Conservation (phyloP, 306 rosid species). For the Ormosia semicastrata region DNA sequence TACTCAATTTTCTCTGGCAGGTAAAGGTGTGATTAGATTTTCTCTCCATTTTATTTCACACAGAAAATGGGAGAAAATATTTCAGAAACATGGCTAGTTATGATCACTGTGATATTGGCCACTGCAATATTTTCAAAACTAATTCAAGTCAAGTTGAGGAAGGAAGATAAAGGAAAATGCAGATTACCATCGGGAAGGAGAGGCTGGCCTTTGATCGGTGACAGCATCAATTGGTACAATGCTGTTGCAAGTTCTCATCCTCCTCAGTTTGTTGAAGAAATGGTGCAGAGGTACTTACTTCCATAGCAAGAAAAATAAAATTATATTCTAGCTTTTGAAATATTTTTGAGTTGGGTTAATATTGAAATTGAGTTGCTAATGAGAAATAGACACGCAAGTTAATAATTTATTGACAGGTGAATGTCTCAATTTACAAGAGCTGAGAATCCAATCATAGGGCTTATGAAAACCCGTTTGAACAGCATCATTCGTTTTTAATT, state of each 20-base stretch:
- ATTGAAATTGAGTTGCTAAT: constrained; percentile 2
- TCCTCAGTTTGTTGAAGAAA: constrained; percentile 75
- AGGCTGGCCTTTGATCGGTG: constrained; percentile 92
- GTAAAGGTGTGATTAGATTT: constrained; percentile 19
- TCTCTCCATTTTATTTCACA: constrained; percentile 28
- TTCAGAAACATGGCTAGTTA: constrained; percentile 42
- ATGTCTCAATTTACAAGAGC: constrained; percentile 10
- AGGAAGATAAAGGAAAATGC: constrained; percentile 12
- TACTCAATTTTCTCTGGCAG: constrained; percentile 29
- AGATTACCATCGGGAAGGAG: constrained; percentile 84
- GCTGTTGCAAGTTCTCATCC: constrained; percentile 95
- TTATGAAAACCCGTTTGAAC: not conserved
- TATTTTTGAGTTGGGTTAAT: not conserved
- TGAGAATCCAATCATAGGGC: not conserved
- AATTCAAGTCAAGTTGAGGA: constrained; percentile 21
- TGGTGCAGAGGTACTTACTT: constrained; percentile 68
- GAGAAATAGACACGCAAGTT: not conserved
- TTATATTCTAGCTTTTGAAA: constrained; percentile 4
- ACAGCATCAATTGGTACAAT: constrained; percentile 84
- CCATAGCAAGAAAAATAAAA: constrained; percentile 12
- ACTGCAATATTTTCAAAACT: constrained; percentile 38
- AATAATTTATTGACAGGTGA: not conserved
- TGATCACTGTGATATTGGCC: constrained; percentile 31
- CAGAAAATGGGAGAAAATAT: constrained; percentile 48
- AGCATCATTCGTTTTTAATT: not conserved